Evolutionary conservation across 352 stramenopile genomes (phyloP).

Genomic region (Globisporangium polare): DNA sequence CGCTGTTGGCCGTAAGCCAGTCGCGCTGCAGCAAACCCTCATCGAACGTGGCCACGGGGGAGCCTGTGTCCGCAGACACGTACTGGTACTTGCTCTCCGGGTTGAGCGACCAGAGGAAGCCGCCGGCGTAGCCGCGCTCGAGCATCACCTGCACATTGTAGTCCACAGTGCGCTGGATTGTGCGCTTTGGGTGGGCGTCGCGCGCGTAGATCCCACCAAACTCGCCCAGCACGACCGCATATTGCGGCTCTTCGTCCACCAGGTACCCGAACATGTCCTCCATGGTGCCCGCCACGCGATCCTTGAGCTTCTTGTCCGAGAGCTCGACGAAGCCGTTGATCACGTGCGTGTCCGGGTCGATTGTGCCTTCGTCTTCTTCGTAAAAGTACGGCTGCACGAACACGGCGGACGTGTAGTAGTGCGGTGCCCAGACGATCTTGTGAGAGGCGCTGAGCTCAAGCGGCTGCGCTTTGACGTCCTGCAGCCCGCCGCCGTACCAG

Average conservation of each 20-base stretch:
- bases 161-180: slow-evolving; percentile 42
- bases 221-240: slow-evolving; percentile 35
- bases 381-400: slow-evolving; percentile 32
- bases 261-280: slow-evolving; percentile 41
- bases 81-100: slow-evolving; percentile 60
- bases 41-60: slow-evolving; percentile 21
- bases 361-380: slow-evolving; percentile 14
- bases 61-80: slow-evolving; percentile 34
- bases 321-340: slow-evolving; percentile 26
- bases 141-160: slow-evolving; percentile 47
- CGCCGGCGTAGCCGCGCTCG: slow-evolving; percentile 35
- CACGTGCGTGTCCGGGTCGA: slow-evolving; percentile 1
- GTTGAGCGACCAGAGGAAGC: slow-evolving; percentile 63
- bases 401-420: slow-evolving; percentile 35
- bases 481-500: slow-evolving; percentile 36
- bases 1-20: slow-evolving; percentile 46
- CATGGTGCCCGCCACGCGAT: slow-evolving; percentile 25
- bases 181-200: slow-evolving; percentile 43
- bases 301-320: slow-evolving; percentile 20
- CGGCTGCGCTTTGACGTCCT: slow-evolving; percentile 19
- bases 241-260: slow-evolving; percentile 9
- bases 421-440: slow-evolving; percentile 34
- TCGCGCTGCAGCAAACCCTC: slow-evolving; percentile 45
- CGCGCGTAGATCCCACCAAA: slow-evolving; percentile 53
- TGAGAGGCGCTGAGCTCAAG: slow-evolving; percentile 12